A percentile compares a stretch with the other conserved stretches of the same genome.
Conservation (phyloP, 495 filamentous ascomycete genomes). For the Aspergillus mulundensis region DNA sequence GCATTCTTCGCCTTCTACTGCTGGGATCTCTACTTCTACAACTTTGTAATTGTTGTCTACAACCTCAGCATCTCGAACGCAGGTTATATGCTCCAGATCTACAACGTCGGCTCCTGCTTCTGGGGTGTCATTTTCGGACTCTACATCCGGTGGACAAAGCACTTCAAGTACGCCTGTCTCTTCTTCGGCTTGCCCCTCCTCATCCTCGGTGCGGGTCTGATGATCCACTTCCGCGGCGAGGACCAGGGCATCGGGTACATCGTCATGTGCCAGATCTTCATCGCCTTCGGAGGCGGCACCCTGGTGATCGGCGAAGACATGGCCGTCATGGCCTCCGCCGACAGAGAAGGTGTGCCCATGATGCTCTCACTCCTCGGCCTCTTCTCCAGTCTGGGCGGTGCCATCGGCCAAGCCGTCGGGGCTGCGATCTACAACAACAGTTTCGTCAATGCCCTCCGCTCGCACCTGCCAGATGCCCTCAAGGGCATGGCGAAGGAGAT, state of each 20-base stretch:
- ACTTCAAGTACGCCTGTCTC: slow-evolving; percentile 54
- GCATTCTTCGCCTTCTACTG: slow-evolving; percentile 63
- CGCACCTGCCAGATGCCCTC: slow-evolving; percentile 34
- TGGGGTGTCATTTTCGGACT: slow-evolving; percentile 53
- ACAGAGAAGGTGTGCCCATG: slow-evolving; percentile 61
- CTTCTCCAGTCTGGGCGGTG: slow-evolving; percentile 64
- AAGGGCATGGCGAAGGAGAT: slow-evolving; percentile 48
- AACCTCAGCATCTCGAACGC: slow-evolving; percentile 51
- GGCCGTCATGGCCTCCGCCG: slow-evolving; percentile 66
- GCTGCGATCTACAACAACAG: slow-evolving; percentile 66
- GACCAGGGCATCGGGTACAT: slow-evolving; percentile 58
- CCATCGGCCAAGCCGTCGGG: slow-evolving; percentile 61
- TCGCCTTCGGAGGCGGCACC: slow-evolving; percentile 64
- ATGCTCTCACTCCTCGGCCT: slow-evolving; percentile 65
- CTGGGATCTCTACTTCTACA: slow-evolving; percentile 64
- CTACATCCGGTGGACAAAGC: slow-evolving; percentile 51
- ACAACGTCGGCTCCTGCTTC: slow-evolving; percentile 65
- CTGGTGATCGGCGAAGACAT: slow-evolving; percentile 67
- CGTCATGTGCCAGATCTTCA: slow-evolving; percentile 76
- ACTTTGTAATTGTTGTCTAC: slow-evolving; percentile 71
- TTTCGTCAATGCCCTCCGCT: slow-evolving; percentile 52
- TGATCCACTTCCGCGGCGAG: slow-evolving; percentile 66
- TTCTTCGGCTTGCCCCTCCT: slow-evolving; percentile 61
- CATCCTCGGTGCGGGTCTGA: slow-evolving; percentile 60
- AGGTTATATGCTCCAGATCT: slow-evolving; percentile 63